Evolutionary conservation across 352 stramenopile genomes (phyloP).

Genomic region (Pilasporangium apinafurcum): DNA sequence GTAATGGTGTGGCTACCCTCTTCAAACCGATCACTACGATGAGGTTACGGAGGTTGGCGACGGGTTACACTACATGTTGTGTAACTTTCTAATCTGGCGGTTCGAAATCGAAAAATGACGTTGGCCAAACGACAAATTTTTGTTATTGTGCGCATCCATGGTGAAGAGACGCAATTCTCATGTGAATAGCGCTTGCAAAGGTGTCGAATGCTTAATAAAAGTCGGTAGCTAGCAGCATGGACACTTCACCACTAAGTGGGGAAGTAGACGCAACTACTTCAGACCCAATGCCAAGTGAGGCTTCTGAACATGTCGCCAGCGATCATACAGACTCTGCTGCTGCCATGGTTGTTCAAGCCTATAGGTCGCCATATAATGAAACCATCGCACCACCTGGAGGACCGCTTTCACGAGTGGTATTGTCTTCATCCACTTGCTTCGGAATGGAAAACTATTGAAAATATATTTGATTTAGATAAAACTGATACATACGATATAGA

Average conservation of each 20-base stretch:
- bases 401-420: slow-evolving; percentile 29
- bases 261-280: slow-evolving; percentile 8
- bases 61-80: too few species aligned
- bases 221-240: background rate
- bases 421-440: background rate
- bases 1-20: too few species aligned
- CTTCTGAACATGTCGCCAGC: background rate
- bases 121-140: too few species aligned
- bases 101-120: too few species aligned
- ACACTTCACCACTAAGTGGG: slow-evolving; percentile 3
- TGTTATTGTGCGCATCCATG: too few species aligned
- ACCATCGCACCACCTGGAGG: slow-evolving; percentile 39
- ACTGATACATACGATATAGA: slow-evolving; percentile 11
- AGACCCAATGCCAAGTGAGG: slow-evolving; percentile 1
- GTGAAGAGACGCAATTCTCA: background rate
- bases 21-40: too few species aligned
- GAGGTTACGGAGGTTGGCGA: too few species aligned
- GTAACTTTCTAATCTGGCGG: too few species aligned
- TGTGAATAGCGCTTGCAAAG: too few species aligned
- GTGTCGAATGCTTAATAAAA: too few species aligned
- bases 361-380: slow-evolving; percentile 45
- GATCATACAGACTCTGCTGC: background rate
- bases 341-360: slow-evolving; percentile 19
- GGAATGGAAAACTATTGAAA: background rate
- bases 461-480: background rate